Evolutionary conservation across 2,329 filamentous ascomycete genomes (phyloP).

Genomic region (Ophiosphaerella narmari): DNA sequence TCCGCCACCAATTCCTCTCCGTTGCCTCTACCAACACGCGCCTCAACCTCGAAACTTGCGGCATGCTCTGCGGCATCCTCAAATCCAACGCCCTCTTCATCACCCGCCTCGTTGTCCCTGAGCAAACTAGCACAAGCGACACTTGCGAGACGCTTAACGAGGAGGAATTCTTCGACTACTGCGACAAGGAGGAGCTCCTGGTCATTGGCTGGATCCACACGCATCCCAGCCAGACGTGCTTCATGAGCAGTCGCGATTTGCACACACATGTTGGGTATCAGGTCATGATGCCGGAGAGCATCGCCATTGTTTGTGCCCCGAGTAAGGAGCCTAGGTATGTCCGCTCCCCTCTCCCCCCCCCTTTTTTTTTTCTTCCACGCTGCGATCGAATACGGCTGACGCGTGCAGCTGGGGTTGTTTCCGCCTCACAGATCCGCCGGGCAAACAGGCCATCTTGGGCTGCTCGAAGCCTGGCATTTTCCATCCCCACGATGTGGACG

Average conservation of each 20-base stretch:
- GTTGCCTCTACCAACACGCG: slow-evolving; percentile 77
- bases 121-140: slow-evolving; percentile 86
- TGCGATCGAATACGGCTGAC: neutral
- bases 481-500: slow-evolving; percentile 72
- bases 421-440: slow-evolving; percentile 89
- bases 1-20: slow-evolving; percentile 75
- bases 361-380: neutral
- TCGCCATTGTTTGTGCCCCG: slow-evolving; percentile 95
- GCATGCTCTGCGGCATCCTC: slow-evolving; percentile 86
- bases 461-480: slow-evolving; percentile 82
- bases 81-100: slow-evolving; percentile 95
- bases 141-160: slow-evolving; percentile 96
- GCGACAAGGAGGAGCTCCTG: slow-evolving; percentile 79
- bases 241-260: slow-evolving; percentile 92
- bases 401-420: slow-evolving; percentile 82
- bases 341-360: neutral
- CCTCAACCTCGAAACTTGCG: slow-evolving; percentile 88
- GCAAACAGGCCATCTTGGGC: slow-evolving; percentile 79
- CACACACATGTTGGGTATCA: slow-evolving; percentile 96
- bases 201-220: slow-evolving; percentile 98
- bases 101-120: slow-evolving; percentile 83
- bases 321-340: slow-evolving; percentile 75
- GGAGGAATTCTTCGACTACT: slow-evolving; percentile 83
- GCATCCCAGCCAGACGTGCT: slow-evolving; percentile 94
- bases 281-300: slow-evolving; percentile 93